Conservation (phyloP, 768 basidiomycete species). For the Boletus huronensis region DNA sequence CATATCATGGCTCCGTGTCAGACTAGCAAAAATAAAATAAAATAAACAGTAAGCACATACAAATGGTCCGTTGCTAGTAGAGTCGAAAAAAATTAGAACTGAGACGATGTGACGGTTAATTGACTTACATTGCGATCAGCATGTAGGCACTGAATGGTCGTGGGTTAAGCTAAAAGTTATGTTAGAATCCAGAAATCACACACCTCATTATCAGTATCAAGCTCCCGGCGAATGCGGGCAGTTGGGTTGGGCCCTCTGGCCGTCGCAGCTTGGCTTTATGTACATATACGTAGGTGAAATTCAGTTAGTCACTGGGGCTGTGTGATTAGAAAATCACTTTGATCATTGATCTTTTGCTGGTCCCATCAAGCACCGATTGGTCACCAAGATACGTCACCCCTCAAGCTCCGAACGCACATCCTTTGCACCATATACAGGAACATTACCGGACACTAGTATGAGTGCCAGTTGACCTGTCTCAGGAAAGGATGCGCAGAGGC, state of each 20-base stretch:
- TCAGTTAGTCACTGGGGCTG: not conserved
- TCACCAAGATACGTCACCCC: no score
- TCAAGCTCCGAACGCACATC: no score
- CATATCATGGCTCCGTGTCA: not conserved
- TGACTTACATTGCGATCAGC: not conserved
- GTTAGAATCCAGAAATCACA: not conserved
- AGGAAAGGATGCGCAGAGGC: no score
- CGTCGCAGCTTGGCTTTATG: not conserved
- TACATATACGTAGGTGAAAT: no score
- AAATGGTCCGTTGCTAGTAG: constrained; percentile 8
- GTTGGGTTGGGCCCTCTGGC: not conserved
- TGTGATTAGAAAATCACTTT: no score
- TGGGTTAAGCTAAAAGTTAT: no score
- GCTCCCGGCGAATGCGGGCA: not conserved
- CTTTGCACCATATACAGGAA: no score
- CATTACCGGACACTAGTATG: no score
- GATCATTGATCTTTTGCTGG: no score
- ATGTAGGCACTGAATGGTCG: not conserved
- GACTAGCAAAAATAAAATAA: not conserved
- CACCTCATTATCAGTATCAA: not conserved
- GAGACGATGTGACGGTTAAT: not conserved
- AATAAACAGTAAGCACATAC: not conserved
- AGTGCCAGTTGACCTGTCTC: no score
- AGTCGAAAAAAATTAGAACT: not conserved
- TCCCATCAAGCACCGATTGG: no score